Base-by-base conservation (phyloP, 257 asterid species). In the Solanum chiquidenum region DNA sequence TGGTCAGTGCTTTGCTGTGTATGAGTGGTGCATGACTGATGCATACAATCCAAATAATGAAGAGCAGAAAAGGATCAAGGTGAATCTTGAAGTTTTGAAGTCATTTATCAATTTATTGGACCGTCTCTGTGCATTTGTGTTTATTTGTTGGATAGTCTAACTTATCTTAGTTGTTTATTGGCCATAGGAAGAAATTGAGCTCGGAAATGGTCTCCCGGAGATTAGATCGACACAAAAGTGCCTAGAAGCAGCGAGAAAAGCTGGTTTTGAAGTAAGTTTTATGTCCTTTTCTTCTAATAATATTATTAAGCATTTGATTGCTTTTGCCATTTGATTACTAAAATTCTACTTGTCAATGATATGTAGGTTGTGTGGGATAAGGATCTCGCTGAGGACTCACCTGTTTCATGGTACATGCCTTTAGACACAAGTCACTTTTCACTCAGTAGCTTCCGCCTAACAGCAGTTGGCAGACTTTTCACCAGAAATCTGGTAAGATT, bases 1-100 rank as follows among this genome's bases (percentile, higher is more conserved):
- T 20, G 99, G 99, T 60, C 99, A 96, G 87, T 93, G 95, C 89
- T 97, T 97, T 87, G 99, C 99, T 86, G 99, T 98, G 27, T 97
- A 97, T 52, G 99, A 97, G 88, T 97, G 99, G 99, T 97, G 99
- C 92, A 96, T 97, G 99, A 97, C 98, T 33, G 98, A 92, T 86
- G 91, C 94, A 37, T 97, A 83, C 80, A 94, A 97, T 89, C 98
- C 98, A 33, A 94, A 88, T 52, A 95, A 93, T 68, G 85, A 89
- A 88, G 99, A 97, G 86, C 99, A 97, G 92, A 92, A 92, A 73
- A 92, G 89, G 91, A 97, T 97, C 90, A 97, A 97, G 98, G 99
- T 97, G 82, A 6, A 46, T 87, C 71, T 83, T 77, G 46, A 9
- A 44, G 13, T 46, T 13, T 79, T 79, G 64, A 27, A 79, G 38